These are phyloP conservation scores for Cytospora leucostoma DNA, from an alignment of 2,329 filamentous ascomycete species.

Conservation along the genomic window DNA sequence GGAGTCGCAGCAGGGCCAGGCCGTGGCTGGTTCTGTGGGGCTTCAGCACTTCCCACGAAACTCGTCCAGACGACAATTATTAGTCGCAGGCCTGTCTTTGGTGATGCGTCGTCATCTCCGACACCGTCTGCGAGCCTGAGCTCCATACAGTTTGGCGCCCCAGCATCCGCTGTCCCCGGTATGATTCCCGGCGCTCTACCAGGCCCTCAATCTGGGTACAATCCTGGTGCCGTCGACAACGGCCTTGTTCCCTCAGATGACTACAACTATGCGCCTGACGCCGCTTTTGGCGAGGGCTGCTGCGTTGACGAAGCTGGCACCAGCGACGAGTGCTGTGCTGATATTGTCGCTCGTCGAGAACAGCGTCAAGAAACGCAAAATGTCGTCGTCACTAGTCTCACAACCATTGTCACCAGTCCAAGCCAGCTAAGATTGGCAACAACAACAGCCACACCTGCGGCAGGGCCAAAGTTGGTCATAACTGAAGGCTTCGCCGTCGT, in stretches of 20 bases:
- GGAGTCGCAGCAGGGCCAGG: neutral
- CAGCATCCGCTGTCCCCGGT: neutral
- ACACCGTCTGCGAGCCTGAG: neutral
- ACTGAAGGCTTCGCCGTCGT: conserved; percentile 4
- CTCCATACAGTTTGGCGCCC: no score
- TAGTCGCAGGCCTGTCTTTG: neutral
- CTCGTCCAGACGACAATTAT: neutral
- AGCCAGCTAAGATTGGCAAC: neutral
- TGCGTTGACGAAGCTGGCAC: neutral
- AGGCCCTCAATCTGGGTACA: neutral
- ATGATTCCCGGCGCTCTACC: neutral
- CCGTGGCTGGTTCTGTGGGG: conserved; percentile 18
- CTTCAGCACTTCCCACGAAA: neutral
- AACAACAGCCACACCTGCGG: neutral
- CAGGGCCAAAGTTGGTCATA: neutral
- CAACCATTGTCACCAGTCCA: neutral
- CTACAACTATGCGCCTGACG: neutral
- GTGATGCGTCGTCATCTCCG: neutral
- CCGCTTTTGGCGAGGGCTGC: neutral
- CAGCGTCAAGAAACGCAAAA: neutral
- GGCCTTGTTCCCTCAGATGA: neutral
- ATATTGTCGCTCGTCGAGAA: neutral
- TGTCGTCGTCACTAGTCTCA: neutral
- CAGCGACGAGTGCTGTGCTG: neutral
- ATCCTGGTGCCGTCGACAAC: neutral